phyloP scores from a whole-genome alignment of 352 stramenopile genomes.

The Phytophthora sojae region DNA sequence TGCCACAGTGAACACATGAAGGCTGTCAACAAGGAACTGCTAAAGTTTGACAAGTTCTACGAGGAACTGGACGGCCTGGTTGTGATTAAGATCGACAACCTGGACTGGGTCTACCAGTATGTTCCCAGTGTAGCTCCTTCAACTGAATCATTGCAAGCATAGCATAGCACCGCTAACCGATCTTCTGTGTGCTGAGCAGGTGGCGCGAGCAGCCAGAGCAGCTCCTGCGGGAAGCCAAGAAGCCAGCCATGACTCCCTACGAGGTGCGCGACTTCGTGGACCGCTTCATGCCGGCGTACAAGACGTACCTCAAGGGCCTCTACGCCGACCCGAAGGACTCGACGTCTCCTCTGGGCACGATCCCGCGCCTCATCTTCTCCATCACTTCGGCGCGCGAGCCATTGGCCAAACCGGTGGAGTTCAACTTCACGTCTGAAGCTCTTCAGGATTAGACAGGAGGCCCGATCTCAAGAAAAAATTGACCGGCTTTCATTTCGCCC shows the following conservation, averaged over 20 bases:
- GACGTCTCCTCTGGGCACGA: conserved; percentile 26
- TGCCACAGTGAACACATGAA: conserved; percentile 57
- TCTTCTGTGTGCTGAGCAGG: conserved; percentile 33
- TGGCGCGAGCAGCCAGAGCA: conserved; percentile 87
- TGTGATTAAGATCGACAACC: conserved; percentile 76
- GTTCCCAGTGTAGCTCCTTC: conserved; percentile 5
- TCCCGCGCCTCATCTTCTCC: conserved; percentile 68
- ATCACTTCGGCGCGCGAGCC: conserved; percentile 59
- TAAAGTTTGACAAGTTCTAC: conserved; percentile 74
- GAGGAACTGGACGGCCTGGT: conserved; percentile 69
- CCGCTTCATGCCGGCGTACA: conserved; percentile 88
- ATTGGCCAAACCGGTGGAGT: conserved; percentile 45
- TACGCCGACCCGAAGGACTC: conserved; percentile 53
- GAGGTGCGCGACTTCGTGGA: conserved; percentile 89
- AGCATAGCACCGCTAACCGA: conserved; percentile 10
- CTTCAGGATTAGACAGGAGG: conserved; percentile 33
- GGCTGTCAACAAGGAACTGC: conserved; percentile 71
- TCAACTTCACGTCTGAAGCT: conserved; percentile 56
- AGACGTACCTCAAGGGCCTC: conserved; percentile 66
- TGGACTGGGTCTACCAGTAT: conserved; percentile 88
- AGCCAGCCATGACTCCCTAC: conserved; percentile 64
- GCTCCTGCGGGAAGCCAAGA: conserved; percentile 63
- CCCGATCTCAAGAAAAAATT: conserved; percentile 12
- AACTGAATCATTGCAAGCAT: conserved; percentile 3
- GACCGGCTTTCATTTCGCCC: conserved; percentile 3